Evolutionary conservation across 495 filamentous ascomycete genomes (phyloP), one percentile per base, ranked within the genome.

Genomic region (Darksidea phi): DNA sequence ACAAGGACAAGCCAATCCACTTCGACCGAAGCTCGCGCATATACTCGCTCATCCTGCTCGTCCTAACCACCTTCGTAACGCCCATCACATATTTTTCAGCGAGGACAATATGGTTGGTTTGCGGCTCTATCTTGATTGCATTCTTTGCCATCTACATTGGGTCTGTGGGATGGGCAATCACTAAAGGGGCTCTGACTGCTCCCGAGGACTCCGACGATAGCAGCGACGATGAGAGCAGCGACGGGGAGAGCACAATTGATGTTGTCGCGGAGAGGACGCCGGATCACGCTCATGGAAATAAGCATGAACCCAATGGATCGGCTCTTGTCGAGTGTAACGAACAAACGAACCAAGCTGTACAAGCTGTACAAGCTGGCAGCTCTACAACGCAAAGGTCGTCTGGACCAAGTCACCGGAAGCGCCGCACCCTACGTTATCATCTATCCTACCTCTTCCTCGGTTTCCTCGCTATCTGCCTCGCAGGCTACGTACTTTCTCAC

Each of bases 21-120:
- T 80, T 81, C 59, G 80, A 80, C 57, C 53, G 62, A 12, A 80
- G 75, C 48, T 73, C 79, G 32, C 78, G 76, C 58, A 73, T 82
- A n/a, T 83, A 82, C 66, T 67, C 73, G 0, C 58, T 66, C 0
- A 51, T 77, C 1, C 65, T 76, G n/a, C 60, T 80, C 32, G 28
- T 68, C 7, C 18, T 80, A 1, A 80, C 78, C 0, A 72, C 75
- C 1, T 54, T 77, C 0, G 68, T 78, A 34, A 61, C 75, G 0
- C 50, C 74, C 0, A 50, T 82, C 15, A 55, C 69, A 11, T 66
- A 59, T 11, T 67, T 76, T 38, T 24, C 28, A n/a, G 17, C 48
- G 12, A 54, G 70, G 7, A 38, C 63, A 4, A 32, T 72, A 23
- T 65, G 77, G 42, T 65, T 50, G 56, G 43, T 74, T 2, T 59